Base-by-base conservation (phyloP, 805 yeast species). In the Starmera amethionina region DNA sequence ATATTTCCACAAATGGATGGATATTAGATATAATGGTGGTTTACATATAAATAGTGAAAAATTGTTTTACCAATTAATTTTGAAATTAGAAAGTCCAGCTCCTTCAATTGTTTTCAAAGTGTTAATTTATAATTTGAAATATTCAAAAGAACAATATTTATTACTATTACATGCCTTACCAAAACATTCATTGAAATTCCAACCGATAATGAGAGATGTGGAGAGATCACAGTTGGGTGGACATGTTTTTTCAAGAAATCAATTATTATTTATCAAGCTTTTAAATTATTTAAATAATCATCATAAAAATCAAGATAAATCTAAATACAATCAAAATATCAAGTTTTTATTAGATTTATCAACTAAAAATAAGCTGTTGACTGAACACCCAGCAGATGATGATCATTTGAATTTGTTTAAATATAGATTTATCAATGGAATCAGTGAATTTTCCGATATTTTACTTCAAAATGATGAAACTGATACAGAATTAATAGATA, bases 361-460 rank as follows among this genome's bases (percentile, higher is more conserved):
- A 27, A 38, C 32, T 2, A 39, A 40, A 14, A 42, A 45, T 25
- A 15, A 19, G 22, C 27, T 49, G 2, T 32, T 35, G 4, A 7
- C 8, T 8, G 49, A 49, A 37, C 9, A 12, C 1, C n/a, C 11
- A 11, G 39, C 40, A 8, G 38, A 44, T 12, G 47, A 42, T 6
- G 11, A 30, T 5, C 11, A 14, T 2, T 40, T 48, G 40, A 46
- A 48, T 6, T 32, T 49, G 5, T 42, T 40, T 13, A 48, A 46
- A 37, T 45, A 46, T 32, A 31, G 45, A 14, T 49, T 37, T 40
- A 36, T 44, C 29, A 40, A 42, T 31, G 49, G 47, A 1, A 30
- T 47, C 1, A 16, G 31, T 22, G 46, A 41, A 15, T 35, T 47
- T 11, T 36, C 32, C 4, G 42, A 40, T 12, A 36, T 34, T 4